These are phyloP conservation scores for Boletus austroedulis DNA, from an alignment of 1,284 basidiomycete genomes.

Conservation along the genomic window DNA sequence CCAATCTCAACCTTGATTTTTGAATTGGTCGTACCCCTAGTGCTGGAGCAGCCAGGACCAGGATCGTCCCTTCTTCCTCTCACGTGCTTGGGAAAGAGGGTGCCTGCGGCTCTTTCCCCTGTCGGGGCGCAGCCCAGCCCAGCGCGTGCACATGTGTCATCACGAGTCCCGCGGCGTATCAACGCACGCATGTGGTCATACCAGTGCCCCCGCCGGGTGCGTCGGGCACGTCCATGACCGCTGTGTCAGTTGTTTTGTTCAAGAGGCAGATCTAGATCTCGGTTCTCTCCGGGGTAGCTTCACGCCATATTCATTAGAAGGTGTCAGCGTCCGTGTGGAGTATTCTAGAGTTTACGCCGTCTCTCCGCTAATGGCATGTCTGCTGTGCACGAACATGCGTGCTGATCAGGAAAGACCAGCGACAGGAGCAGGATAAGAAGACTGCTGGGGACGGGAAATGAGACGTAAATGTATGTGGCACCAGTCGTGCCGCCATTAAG, in stretches of 20 bases:
- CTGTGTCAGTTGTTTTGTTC: neutral
- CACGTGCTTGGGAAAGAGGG: constrained; percentile 28
- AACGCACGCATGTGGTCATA: constrained; percentile 10
- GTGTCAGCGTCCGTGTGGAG: neutral
- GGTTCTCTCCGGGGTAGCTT: constrained; percentile 7
- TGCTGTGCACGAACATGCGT: neutral
- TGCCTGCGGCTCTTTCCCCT: constrained; percentile 4
- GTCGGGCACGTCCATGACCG: neutral
- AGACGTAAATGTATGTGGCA: neutral
- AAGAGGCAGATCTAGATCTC: constrained; percentile 16
- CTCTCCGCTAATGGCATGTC: constrained; percentile 1
- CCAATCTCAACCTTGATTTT: constrained; percentile 23
- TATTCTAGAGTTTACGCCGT: constrained; percentile 2
- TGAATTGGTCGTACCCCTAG: constrained; percentile 22
- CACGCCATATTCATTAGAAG: constrained; percentile 1
- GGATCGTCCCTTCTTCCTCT: constrained; percentile 14
- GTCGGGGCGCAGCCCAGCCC: constrained; percentile 11
- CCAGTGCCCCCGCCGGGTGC: neutral
- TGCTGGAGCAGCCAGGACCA: neutral
- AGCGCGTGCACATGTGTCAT: neutral
- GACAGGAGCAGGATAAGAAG: neutral
- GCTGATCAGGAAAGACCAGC: constrained; percentile 12
- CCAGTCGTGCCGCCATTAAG: neutral
- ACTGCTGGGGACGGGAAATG: neutral
- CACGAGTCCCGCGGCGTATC: constrained; percentile 4